A percentile compares a stretch with the other conserved stretches of the same genome.
Conservation (phyloP, 164 flowering plant genomes). For the Piper longum region DNA sequence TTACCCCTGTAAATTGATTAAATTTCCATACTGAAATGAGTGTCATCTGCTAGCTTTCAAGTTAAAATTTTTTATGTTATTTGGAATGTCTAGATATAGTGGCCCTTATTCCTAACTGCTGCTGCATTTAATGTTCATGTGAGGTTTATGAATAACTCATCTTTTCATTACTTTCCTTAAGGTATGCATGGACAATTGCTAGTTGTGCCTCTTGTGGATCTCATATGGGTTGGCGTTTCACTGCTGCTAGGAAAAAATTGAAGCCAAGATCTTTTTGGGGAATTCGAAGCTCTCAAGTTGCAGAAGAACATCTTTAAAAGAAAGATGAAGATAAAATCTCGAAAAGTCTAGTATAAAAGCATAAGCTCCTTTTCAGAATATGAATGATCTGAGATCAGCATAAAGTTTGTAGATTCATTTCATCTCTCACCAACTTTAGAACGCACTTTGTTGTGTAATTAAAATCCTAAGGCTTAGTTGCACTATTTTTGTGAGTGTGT, state of each 20-base stretch:
- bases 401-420: no score
- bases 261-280: slow-evolving; percentile 84
- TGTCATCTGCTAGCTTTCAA: no score
- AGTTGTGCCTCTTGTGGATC: slow-evolving; percentile 58
- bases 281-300: slow-evolving; percentile 58
- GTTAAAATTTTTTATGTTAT: no score
- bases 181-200: slow-evolving; percentile 83
- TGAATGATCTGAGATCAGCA: background rate
- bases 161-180: slow-evolving; percentile 7
- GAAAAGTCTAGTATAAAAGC: background rate
- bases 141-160: background rate
- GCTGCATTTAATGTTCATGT: background rate
- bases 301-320: slow-evolving; percentile 15
- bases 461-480: no score
- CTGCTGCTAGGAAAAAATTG: slow-evolving; percentile 47
- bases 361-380: background rate
- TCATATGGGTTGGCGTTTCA: slow-evolving; percentile 79
- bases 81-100: background rate
- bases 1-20: background rate
- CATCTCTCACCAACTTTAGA: no score
- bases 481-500: no score
- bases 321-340: background rate
- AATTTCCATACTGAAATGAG: background rate
- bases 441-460: no score
- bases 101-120: background rate